These are phyloP conservation scores for Ichthyophonus hoferi DNA, from an alignment of 208 protist species.

Conservation along the genomic window DNA sequence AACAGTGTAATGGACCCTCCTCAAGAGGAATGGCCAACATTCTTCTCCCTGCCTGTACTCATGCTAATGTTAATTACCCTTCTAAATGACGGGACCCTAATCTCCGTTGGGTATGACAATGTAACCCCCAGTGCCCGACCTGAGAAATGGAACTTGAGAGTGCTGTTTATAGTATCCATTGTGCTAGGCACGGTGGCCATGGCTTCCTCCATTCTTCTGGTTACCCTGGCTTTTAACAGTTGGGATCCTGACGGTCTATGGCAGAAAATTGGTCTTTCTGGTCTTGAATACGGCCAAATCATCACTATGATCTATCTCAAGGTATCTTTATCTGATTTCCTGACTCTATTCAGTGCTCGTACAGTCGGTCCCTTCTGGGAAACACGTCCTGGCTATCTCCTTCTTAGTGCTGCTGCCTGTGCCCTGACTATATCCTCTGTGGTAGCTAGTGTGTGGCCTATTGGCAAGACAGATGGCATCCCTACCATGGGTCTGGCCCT, in stretches of 20 bases:
- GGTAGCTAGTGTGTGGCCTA: constrained; percentile 61
- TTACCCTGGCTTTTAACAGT: constrained; percentile 46
- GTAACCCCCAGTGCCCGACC: constrained; percentile 51
- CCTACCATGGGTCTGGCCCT: background rate
- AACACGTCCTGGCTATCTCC: constrained; percentile 42
- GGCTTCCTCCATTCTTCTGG: constrained; percentile 65
- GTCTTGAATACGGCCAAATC: constrained; percentile 38
- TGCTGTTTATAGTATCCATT: constrained; percentile 55
- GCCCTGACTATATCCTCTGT: constrained; percentile 53
- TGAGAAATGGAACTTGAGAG: constrained; percentile 57
- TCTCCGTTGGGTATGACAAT: constrained; percentile 54
- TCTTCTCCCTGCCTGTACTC: constrained; percentile 43
- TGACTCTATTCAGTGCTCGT: constrained; percentile 55
- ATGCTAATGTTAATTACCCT: constrained; percentile 57
- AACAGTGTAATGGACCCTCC: background rate
- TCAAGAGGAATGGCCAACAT: constrained; percentile 40
- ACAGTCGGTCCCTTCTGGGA: constrained; percentile 51
- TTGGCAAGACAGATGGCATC: constrained; percentile 39
- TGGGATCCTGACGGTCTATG: constrained; percentile 47
- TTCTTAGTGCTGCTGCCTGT: constrained; percentile 55
- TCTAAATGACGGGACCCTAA: constrained; percentile 64
- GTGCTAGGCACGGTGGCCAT: constrained; percentile 61
- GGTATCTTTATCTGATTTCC: constrained; percentile 55
- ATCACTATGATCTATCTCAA: constrained; percentile 63
- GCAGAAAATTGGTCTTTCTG: background rate